Percentiles rank a stretch among this genome's conserved stretches.
Conservation (phyloP, 768 basidiomycete genomes). For the Ramaria rubella region DNA sequence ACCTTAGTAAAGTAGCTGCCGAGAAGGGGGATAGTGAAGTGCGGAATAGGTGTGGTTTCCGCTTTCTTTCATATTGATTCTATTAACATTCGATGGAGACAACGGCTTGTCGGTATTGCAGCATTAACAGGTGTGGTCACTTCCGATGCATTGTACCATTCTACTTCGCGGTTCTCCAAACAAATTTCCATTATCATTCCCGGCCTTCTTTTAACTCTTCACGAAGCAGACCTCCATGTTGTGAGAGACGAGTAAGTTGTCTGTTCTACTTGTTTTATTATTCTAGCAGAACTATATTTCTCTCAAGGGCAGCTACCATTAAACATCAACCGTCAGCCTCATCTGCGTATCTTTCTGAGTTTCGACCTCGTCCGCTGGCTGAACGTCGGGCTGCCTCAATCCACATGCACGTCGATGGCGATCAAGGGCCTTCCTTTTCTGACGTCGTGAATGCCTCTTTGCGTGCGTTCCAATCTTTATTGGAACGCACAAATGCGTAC, state of each 20-base stretch:
- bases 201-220: constrained; percentile 62
- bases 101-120: constrained; percentile 79
- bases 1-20: constrained; percentile 45
- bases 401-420: constrained; percentile 82
- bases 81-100: constrained; percentile 36
- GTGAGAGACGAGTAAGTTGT: constrained; percentile 71
- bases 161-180: constrained; percentile 59
- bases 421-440: constrained; percentile 66
- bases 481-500: constrained; percentile 67
- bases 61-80: not conserved
- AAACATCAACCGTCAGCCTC: constrained; percentile 53
- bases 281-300: not conserved
- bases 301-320: constrained; percentile 47
- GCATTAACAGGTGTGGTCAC: constrained; percentile 74
- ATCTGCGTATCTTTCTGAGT: constrained; percentile 79
- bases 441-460: constrained; percentile 76
- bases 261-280: too few relatives aligned
- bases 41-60: constrained; percentile 54
- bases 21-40: constrained; percentile 58
- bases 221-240: constrained; percentile 50
- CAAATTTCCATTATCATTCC: constrained; percentile 68
- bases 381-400: constrained; percentile 86
- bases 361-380: constrained; percentile 67
- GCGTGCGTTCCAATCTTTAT: constrained; percentile 60
- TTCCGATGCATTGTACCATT: constrained; percentile 77